Evolutionary conservation across 2,329 filamentous ascomycete genomes (phyloP).

Genomic region (Ascochyta fabae): DNA sequence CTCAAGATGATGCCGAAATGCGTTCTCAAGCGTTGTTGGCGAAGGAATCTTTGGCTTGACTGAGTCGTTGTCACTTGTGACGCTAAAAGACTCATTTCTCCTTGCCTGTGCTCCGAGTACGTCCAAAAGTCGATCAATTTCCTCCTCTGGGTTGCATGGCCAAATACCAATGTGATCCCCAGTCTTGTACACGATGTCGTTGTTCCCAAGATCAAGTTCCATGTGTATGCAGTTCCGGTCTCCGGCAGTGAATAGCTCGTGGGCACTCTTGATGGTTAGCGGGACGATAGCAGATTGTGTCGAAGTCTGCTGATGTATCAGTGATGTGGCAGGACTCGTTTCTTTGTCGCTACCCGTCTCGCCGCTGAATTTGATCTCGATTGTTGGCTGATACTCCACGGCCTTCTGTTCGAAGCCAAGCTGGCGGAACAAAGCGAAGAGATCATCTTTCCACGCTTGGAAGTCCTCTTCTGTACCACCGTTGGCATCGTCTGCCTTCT

Average conservation of each 20-base stretch:
- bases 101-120: conserved; percentile 33
- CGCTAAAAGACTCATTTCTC: conserved; percentile 30
- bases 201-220: conserved; percentile 49
- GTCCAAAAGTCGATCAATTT: conserved; percentile 45
- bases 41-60: conserved; percentile 49
- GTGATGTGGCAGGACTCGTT: conserved; percentile 26
- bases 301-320: conserved; percentile 38
- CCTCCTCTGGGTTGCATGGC: conserved; percentile 49
- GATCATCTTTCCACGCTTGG: conserved; percentile 50
- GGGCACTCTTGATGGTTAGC: conserved; percentile 38
- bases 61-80: conserved; percentile 37
- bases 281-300: conserved; percentile 43
- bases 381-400: conserved; percentile 42
- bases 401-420: conserved; percentile 45
- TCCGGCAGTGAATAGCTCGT: conserved; percentile 46
- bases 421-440: conserved; percentile 42
- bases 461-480: conserved; percentile 55
- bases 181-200: conserved; percentile 52
- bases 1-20: conserved; percentile 57
- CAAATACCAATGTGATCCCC: conserved; percentile 53
- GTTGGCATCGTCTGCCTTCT: conserved; percentile 51
- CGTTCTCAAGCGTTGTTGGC: conserved; percentile 48
- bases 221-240: conserved; percentile 52
- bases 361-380: conserved; percentile 31
- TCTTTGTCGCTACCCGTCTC: conserved; percentile 18